Percentiles rank a stretch among this genome's conserved stretches.
These are phyloP conservation scores for Aspergillus nomiae DNA, from an alignment of 2,329 filamentous ascomycete genomes.

Conservation along the genomic window DNA sequence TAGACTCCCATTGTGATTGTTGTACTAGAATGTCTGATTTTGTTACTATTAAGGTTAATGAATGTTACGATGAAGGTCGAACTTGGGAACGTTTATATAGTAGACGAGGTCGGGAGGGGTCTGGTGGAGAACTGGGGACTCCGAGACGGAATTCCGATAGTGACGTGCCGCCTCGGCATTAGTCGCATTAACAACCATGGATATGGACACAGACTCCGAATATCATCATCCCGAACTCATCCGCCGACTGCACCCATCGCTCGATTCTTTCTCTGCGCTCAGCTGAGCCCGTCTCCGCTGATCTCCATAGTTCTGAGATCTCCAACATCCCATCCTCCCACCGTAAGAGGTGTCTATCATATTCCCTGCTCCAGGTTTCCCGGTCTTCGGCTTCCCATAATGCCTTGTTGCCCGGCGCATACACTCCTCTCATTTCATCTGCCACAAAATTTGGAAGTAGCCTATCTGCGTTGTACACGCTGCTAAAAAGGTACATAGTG, in stretches of 20 bases:
- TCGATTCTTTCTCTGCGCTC: conserved; percentile 46
- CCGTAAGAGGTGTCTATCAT: conserved; percentile 45
- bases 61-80: not conserved
- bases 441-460: conserved; percentile 52
- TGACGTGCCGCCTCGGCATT: conserved; percentile 5
- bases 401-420: conserved; percentile 43
- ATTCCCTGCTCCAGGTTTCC: conserved; percentile 47
- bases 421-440: conserved; percentile 50
- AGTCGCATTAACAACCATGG: conserved; percentile 28
- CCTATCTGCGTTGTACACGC: conserved; percentile 48
- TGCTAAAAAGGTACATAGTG: conserved; percentile 58
- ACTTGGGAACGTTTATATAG: not conserved
- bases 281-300: conserved; percentile 33
- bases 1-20: conserved; percentile 29
- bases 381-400: conserved; percentile 49
- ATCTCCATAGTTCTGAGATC: conserved; percentile 57
- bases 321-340: conserved; percentile 47
- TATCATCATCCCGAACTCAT: conserved; percentile 59
- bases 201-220: conserved; percentile 43
- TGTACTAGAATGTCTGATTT: not conserved
- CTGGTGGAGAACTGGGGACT: not conserved
- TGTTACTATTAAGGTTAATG: not conserved
- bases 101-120: not conserved
- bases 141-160: not conserved
- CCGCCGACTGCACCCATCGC: conserved; percentile 53